Percentiles rank a stretch among this genome's conserved stretches.
These are phyloP conservation scores for Geotrichum reessii DNA, from an alignment of 1,139 yeast genomes.

Conservation along the genomic window DNA sequence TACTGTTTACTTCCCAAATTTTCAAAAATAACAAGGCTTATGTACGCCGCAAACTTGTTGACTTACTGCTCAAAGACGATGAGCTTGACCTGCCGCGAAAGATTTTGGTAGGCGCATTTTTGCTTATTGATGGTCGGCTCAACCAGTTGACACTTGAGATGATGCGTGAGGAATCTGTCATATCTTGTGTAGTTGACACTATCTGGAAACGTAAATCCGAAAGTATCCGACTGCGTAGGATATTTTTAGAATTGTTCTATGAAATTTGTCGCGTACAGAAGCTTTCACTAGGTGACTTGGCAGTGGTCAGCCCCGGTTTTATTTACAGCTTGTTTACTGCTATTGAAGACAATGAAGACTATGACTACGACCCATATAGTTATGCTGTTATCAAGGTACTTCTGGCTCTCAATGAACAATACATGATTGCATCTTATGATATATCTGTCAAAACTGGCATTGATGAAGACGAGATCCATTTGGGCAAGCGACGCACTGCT, in stretches of 20 bases:
- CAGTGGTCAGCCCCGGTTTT: slow-evolving; percentile 47
- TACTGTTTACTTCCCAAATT: slow-evolving; percentile 30
- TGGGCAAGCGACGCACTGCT: not conserved
- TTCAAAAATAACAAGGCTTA: slow-evolving; percentile 32
- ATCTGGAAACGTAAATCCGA: slow-evolving; percentile 32
- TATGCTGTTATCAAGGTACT: slow-evolving; percentile 69
- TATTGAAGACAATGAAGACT: slow-evolving; percentile 47
- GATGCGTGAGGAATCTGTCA: slow-evolving; percentile 49
- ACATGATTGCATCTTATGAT: slow-evolving; percentile 53
- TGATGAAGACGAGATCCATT: not conserved
- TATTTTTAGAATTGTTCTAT: slow-evolving; percentile 49
- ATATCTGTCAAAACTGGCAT: slow-evolving; percentile 1
- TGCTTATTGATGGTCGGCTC: slow-evolving; percentile 45
- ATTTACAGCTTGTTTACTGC: slow-evolving; percentile 50
- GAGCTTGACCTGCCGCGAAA: slow-evolving; percentile 24
- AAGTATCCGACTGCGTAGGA: slow-evolving; percentile 32
- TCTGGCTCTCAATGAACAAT: slow-evolving; percentile 77
- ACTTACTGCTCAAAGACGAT: slow-evolving; percentile 25
- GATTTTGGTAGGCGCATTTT: slow-evolving; percentile 45
- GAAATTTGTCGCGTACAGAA: slow-evolving; percentile 50
- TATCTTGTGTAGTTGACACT: slow-evolving; percentile 40
- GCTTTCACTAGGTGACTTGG: slow-evolving; percentile 42
- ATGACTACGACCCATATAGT: slow-evolving; percentile 56
- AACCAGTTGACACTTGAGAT: slow-evolving; percentile 42
- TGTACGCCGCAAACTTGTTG: slow-evolving; percentile 32